A percentile compares a stretch with the other conserved stretches of the same genome.
Evolutionary conservation across 768 basidiomycete genomes (phyloP).

Genomic region (Lactifluus hygrophoroides): DNA sequence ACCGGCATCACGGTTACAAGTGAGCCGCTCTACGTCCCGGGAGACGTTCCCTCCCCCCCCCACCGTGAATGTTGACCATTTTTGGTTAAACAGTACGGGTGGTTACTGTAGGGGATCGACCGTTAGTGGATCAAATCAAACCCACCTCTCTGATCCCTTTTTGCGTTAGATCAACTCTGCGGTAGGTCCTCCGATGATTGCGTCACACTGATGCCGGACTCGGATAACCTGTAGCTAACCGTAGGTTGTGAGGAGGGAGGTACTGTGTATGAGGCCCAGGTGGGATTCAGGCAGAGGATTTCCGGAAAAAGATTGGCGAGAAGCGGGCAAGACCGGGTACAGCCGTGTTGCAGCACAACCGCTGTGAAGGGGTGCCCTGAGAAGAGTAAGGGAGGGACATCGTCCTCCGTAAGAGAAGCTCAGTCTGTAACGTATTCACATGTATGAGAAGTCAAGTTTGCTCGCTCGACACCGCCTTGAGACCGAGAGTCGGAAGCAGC

Average conservation of each 20-base stretch:
- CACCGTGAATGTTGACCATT: constrained; percentile 49
- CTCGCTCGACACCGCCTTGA: background rate
- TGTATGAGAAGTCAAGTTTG: background rate
- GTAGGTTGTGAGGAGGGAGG: no score
- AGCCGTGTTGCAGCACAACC: background rate
- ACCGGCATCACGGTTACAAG: constrained; percentile 48
- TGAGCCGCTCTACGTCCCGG: constrained; percentile 54
- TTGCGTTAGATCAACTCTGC: background rate
- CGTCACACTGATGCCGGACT: no score
- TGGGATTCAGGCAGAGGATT: background rate
- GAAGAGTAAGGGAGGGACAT: no score
- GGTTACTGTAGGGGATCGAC: no score
- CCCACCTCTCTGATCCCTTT: constrained; percentile 41
- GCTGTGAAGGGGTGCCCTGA: background rate
- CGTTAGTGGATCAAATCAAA: no score
- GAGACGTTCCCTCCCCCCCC: no score
- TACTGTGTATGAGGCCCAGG: no score
- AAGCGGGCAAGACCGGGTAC: background rate
- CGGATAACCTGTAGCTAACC: no score
- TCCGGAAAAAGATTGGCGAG: background rate
- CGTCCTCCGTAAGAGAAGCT: background rate
- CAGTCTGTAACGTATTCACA: background rate
- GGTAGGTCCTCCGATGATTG: background rate
- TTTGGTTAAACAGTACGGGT: constrained; percentile 50
- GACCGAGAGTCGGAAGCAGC: background rate